Conservation (phyloP, 2,329 filamentous ascomycete species). For the Didymella glomerata region DNA sequence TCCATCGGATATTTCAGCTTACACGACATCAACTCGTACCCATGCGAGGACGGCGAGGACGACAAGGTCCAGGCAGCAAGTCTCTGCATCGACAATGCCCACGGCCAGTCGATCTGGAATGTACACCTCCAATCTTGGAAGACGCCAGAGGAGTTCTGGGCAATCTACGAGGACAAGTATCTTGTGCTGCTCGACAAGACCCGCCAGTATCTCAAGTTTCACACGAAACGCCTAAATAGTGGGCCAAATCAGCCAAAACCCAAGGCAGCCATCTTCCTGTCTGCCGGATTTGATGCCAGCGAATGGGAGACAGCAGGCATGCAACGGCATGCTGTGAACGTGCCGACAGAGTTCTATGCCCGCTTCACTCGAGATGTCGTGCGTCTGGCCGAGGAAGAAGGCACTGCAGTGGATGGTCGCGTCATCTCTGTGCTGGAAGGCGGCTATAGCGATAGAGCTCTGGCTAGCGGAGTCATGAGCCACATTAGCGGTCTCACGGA, state of each 20-base stretch:
- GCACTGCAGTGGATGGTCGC: conserved; percentile 78
- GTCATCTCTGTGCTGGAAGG: conserved; percentile 95
- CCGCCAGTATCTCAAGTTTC: conserved; percentile 75
- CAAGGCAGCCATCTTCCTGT: conserved; percentile 90
- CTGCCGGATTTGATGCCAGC: conserved; percentile 95
- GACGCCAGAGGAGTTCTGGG: conserved; percentile 85
- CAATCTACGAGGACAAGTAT: conserved; percentile 83
- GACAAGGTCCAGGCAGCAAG: conserved; percentile 95
- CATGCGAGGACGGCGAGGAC: conserved; percentile 91
- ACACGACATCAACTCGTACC: conserved; percentile 98
- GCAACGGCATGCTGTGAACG: conserved; percentile 95
- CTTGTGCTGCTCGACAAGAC: conserved; percentile 80
- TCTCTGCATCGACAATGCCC: conserved; percentile 91
- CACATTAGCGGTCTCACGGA: conserved; percentile 85
- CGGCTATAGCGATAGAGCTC: conserved; percentile 91
- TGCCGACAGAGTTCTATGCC: conserved; percentile 96
- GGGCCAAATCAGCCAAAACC: conserved; percentile 68
- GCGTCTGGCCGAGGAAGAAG: conserved; percentile 80
- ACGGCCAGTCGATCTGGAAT: conserved; percentile 95
- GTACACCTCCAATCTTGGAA: conserved; percentile 91
- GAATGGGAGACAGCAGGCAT: conserved; percentile 92
- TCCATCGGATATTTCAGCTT: conserved; percentile 95
- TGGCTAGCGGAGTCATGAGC: conserved; percentile 87
- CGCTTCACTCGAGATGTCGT: conserved; percentile 87
- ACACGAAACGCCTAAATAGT: conserved; percentile 71